Evolutionary conservation across 192 early-diverging fungal species (phyloP).

Genomic region (Coemansia sp.): DNA sequence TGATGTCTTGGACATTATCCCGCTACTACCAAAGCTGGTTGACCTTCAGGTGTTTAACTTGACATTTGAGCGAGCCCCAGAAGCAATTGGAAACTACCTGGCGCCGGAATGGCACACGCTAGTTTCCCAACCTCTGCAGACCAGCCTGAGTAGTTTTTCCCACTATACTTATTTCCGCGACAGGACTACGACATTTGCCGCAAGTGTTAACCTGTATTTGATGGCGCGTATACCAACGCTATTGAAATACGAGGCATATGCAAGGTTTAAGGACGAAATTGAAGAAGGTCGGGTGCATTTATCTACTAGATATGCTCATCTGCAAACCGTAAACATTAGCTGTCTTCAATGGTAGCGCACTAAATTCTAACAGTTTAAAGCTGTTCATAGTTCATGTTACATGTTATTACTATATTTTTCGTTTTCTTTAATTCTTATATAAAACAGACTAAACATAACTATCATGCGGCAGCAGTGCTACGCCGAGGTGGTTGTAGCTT

Average conservation of each 20-base stretch:
- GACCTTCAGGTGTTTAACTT: not conserved
- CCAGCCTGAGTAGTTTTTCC: not conserved
- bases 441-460: not conserved
- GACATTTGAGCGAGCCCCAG: not conserved
- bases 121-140: not conserved
- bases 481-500: slow-evolving; percentile 56
- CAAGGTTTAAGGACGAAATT: not conserved
- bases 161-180: not conserved
- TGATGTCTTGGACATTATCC: not conserved
- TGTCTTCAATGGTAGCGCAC: not conserved
- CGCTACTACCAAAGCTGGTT: not conserved
- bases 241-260: not conserved
- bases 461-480: not conserved
- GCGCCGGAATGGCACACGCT: not conserved
- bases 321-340: not conserved
- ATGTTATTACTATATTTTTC: not conserved
- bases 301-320: not conserved
- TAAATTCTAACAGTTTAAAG: not conserved
- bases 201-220: not conserved
- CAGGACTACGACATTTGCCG: not conserved
- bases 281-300: not conserved
- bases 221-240: not conserved
- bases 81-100: not conserved
- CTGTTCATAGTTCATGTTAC: not conserved
- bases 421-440: not conserved